These are phyloP conservation scores for Trifolium subterraneum DNA, from an alignment of 306 rosid species.

Conservation along the genomic window DNA sequence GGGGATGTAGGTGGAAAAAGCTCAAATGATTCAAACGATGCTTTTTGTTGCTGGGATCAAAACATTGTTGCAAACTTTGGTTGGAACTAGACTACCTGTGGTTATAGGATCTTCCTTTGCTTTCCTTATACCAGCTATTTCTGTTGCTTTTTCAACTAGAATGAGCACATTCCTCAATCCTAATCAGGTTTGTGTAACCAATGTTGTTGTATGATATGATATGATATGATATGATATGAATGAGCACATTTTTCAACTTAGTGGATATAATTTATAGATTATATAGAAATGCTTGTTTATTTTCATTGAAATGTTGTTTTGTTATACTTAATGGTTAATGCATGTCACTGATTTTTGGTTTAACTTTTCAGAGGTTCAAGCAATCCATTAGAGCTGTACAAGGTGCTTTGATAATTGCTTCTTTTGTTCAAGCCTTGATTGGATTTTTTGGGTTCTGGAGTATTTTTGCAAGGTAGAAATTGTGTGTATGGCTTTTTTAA, in stretches of 20 bases:
- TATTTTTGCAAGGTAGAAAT: constrained; percentile 68
- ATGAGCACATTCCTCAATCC: constrained; percentile 56
- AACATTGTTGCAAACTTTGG: constrained; percentile 71
- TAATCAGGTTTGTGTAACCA: constrained; percentile 59
- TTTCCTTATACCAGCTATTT: constrained; percentile 62
- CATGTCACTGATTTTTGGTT: constrained; percentile 2
- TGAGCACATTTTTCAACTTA: no score
- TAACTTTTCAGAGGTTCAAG: constrained; percentile 68
- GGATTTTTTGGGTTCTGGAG: constrained; percentile 86
- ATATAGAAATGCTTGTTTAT: background rate
- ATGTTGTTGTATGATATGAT: background rate
- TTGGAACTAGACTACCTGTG: constrained; percentile 84
- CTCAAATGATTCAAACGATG: constrained; percentile 73
- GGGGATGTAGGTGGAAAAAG: constrained; percentile 74
- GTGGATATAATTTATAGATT: no score
- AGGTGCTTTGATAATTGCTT: constrained; percentile 79
- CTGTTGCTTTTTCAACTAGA: constrained; percentile 63
- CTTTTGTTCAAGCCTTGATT: constrained; percentile 64
- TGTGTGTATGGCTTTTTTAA: constrained; percentile 33
- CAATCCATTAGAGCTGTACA: constrained; percentile 72
- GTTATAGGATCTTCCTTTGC: constrained; percentile 83
- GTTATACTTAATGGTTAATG: background rate
- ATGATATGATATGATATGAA: no score
- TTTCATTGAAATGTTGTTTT: background rate
- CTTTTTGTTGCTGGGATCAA: constrained; percentile 81